These are phyloP conservation scores for Pistacia atlantica DNA, from an alignment of 345 rosid species.

Conservation along the genomic window DNA sequence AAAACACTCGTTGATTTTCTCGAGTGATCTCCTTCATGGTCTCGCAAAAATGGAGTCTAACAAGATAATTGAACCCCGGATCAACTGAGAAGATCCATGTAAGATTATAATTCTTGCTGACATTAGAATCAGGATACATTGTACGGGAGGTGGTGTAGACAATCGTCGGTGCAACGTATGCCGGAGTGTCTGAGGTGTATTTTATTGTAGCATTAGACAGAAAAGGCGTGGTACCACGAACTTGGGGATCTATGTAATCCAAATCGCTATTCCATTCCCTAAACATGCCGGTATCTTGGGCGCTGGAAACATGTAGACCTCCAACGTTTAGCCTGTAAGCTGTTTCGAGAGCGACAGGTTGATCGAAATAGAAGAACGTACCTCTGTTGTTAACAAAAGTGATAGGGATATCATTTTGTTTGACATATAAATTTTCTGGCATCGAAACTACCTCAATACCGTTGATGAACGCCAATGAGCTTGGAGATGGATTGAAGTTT, in stretches of 20 bases:
- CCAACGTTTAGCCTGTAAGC: conserved; percentile 36
- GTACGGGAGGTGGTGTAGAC: conserved; percentile 32
- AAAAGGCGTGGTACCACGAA: background rate
- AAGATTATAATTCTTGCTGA: conserved; percentile 24
- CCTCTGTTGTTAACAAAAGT: background rate
- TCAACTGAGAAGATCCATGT: conserved; percentile 42
- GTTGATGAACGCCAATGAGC: conserved; percentile 38
- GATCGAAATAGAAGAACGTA: background rate
- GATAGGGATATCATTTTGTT: background rate
- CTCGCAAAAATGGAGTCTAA: conserved; percentile 35
- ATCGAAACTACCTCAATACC: conserved; percentile 47
- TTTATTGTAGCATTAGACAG: background rate
- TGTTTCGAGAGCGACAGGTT: conserved; percentile 22
- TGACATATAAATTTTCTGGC: conserved; percentile 22
- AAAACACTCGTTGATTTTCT: conserved; percentile 11
- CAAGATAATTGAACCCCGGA: conserved; percentile 33
- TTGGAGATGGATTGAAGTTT: conserved; percentile 28
- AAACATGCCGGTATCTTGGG: conserved; percentile 28
- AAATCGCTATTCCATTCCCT: conserved; percentile 32
- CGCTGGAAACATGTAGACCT: background rate
- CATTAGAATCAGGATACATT: background rate
- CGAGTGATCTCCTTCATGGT: background rate
- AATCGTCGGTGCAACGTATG: conserved; percentile 29
- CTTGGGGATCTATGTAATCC: background rate
- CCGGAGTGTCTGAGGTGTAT: conserved; percentile 19